Conservation (phyloP, 2,329 filamentous ascomycete species). For the Apiospora rasikravindrae region DNA sequence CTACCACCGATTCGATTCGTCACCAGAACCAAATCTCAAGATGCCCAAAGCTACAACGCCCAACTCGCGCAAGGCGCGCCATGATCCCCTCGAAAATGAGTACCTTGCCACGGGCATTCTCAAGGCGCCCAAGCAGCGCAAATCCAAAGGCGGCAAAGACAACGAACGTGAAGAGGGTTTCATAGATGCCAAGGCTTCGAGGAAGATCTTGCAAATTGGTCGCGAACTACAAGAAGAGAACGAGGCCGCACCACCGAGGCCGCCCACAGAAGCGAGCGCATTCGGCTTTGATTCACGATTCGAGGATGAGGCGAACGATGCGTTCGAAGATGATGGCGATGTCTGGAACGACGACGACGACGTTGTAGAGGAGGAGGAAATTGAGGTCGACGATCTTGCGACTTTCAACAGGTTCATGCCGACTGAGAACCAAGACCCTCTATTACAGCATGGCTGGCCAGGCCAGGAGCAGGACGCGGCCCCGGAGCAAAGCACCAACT, state of each 20-base stretch:
- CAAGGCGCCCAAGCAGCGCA: constrained; percentile 75
- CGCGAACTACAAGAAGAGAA: constrained; percentile 89
- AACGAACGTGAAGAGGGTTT: constrained; percentile 68
- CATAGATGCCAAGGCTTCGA: constrained; percentile 86
- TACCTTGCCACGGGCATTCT: constrained; percentile 72
- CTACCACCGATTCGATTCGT: constrained; percentile 22
- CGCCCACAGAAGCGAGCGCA: constrained; percentile 58
- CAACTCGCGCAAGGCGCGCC: constrained; percentile 65
- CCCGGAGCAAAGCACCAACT: constrained; percentile 64
- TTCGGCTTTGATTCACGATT: constrained; percentile 84
- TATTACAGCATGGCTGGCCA: constrained; percentile 70
- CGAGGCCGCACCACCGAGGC: constrained; percentile 51
- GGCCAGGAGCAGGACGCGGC: constrained; percentile 41
- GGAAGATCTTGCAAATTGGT: constrained; percentile 87
- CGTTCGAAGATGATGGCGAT: constrained; percentile 60
- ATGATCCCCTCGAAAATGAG: constrained; percentile 92
- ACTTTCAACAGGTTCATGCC: constrained; percentile 91
- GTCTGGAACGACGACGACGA: constrained; percentile 73
- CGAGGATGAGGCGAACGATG: constrained; percentile 53
- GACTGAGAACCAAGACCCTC: constrained; percentile 66
- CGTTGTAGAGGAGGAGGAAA: constrained; percentile 73
- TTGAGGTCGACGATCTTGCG: constrained; percentile 87
- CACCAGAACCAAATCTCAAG: constrained; percentile 14
- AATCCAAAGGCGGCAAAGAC: constrained; percentile 63
- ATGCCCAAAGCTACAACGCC: constrained; percentile 83